A percentile compares a stretch with the other conserved stretches of the same genome.
These are phyloP conservation scores for Fraxinus latifolia DNA, from an alignment of 305 asterid genomes.

Conservation along the genomic window DNA sequence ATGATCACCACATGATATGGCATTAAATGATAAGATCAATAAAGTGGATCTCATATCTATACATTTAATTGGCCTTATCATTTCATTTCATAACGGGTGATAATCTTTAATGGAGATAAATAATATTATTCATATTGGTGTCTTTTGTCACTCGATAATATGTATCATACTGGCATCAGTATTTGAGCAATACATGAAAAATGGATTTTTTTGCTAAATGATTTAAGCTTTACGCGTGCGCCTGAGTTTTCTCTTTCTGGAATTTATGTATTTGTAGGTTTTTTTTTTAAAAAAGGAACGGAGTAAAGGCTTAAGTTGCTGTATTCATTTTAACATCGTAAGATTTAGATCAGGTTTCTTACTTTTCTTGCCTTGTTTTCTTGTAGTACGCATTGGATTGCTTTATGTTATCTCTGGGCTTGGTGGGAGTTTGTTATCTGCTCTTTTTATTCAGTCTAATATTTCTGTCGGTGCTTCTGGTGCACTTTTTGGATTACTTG, in stretches of 20 bases:
- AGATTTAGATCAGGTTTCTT: background rate
- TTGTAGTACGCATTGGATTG: conserved; percentile 46
- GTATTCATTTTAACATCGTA: background rate
- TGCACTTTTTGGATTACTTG: conserved; percentile 59
- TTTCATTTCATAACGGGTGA: background rate
- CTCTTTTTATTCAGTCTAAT: conserved; percentile 48
- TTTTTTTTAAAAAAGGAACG: background rate
- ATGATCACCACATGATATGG: background rate
- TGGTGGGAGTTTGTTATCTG: conserved; percentile 56
- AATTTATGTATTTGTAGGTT: background rate
- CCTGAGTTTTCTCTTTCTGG: background rate
- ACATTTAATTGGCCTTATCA: background rate
- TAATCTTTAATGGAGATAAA: background rate
- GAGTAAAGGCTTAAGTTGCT: background rate
- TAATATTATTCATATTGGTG: background rate
- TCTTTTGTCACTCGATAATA: background rate
- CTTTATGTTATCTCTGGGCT: conserved; percentile 53
- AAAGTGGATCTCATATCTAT: background rate
- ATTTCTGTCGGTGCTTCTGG: conserved; percentile 65
- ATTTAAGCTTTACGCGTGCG: background rate
- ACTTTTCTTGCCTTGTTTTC: background rate
- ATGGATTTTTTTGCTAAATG: background rate
- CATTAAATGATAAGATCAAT: background rate
- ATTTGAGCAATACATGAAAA: background rate
- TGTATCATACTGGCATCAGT: background rate